A percentile compares a stretch with the other conserved stretches of the same genome.
Conservation (phyloP, 2,329 filamentous ascomycete species). For the Bipolaris bicolor region DNA sequence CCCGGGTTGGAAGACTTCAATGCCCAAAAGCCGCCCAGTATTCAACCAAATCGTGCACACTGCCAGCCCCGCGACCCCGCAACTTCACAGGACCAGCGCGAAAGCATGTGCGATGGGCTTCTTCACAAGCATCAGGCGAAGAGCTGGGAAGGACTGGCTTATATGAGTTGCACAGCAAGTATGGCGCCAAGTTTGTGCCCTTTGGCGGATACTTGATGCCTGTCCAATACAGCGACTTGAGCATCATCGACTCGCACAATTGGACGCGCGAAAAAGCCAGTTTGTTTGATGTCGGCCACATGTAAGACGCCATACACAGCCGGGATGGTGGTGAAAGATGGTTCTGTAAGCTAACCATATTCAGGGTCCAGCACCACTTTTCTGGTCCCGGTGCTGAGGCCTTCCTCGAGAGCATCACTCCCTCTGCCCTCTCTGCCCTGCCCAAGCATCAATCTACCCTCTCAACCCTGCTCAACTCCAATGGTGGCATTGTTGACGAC, state of each 20-base stretch:
- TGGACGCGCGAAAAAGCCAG: constrained; percentile 89
- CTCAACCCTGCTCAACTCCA: constrained; percentile 77
- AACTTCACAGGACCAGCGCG: constrained; percentile 24
- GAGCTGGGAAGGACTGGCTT: constrained; percentile 69
- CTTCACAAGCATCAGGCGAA: constrained; percentile 33
- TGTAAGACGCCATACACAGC: constrained; percentile 62
- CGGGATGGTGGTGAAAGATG: not conserved
- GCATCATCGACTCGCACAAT: constrained; percentile 82
- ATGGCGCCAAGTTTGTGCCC: constrained; percentile 93
- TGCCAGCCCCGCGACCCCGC: constrained; percentile 35
- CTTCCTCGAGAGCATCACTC: constrained; percentile 85
- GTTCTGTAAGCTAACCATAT: constrained; percentile 6
- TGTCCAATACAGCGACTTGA: constrained; percentile 79
- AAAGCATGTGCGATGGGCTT: constrained; percentile 36
- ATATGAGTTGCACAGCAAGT: constrained; percentile 76
- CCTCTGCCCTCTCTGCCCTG: constrained; percentile 71
- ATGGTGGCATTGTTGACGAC: constrained; percentile 93
- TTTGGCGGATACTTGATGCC: constrained; percentile 95
- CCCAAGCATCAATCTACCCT: constrained; percentile 74
- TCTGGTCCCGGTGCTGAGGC: constrained; percentile 78
- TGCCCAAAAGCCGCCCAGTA: constrained; percentile 19
- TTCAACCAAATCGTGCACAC: constrained; percentile 20
- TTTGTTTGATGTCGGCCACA: constrained; percentile 95
- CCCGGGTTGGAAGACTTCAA: constrained; percentile 21
- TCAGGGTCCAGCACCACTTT: constrained; percentile 79